Base-by-base conservation (phyloP, 306 rosid genomes). In the Ceratonia siliqua region DNA sequence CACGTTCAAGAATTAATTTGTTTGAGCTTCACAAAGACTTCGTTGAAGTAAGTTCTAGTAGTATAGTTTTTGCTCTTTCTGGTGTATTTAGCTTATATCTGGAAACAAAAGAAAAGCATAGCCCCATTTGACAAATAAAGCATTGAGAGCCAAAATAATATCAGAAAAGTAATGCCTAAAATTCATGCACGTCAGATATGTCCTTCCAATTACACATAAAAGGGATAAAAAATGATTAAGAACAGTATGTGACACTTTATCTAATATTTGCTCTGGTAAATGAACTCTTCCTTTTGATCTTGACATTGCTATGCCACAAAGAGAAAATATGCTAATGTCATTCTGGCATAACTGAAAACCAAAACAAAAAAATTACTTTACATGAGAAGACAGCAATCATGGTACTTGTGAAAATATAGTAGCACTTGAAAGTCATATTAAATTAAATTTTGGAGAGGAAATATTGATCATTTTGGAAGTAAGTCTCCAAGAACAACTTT, bases 401-500 rank as follows among this genome's bases (percentile, higher is more conserved):
- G 55, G 46, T 62, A 57, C 61, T 57, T 15, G 4, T 17, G 42
- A 52, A 45, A 62, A 42, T 52, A 27, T 50, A 30, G 30, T 36
- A n/a, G 33, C 17, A 22, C 43, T 41, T 45, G 33, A 43, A 71
- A 63, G 68, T 64, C 74, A 63, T 10, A 54, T 38, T 14, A 20
- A 42, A 56, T 24, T 41, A 68, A 45, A 41, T 53, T 24, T 55
- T 24, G 13, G 36, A 20, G 62, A 25, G 13, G 36, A 27, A 55
- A 55, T 21, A 9, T 52, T 70, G 48, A 70, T 73, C 17, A 53
- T 45, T 8, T 55, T 12, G 39, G 52, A 76, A 35, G 49, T 64
- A 33, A 50, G 56, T 48, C 49, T 32, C 42, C 74, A 30, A 24
- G 62, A 32, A 17, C 7, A 49, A 13, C 59, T 55, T 67, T 42